Base-by-base conservation (phyloP, 2,329 filamentous ascomycete genomes). In the Zasmidium angulare region DNA sequence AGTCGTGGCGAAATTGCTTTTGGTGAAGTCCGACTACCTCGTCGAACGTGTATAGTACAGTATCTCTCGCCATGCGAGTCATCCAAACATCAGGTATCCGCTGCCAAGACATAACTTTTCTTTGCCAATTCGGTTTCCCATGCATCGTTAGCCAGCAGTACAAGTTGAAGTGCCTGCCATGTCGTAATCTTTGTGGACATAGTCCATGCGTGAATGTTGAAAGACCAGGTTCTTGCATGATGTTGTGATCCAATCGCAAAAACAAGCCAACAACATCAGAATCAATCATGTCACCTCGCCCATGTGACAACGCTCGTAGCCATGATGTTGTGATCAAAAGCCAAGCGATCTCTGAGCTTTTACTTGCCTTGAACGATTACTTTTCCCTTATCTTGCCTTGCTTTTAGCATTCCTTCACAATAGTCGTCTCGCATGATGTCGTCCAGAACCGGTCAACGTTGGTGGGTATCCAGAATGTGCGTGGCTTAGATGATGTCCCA, bases 401-500 rank as follows among this genome's bases (percentile, higher is more conserved):
- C 58, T 49, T 60, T 26, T 20, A 24, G 23, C 20, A 20, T 49
- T 48, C 9, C 22, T 26, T 36, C 47, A 48, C 23, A 21, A 20
- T 56, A 19, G 24, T 17, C 24, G 26, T 52, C 47, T 49, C 23
- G 36, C 20, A 23, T 40, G 20, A 6, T n/a, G 11, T 23, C 26
- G 26, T 29, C 26, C 26, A 11, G 4, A 11, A 11, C 26, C 26
- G 31, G 26, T 36, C 23, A 43, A 19, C 48, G n/a, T n/a, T 14
- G 19, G 19, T 22, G 31, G 17, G 23, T 24, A 19, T 43, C 36
- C 36, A 43, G 36, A 14, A 43, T 19, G 12, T 6, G 12, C 17
- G 40, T 47, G 21, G 29, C 36, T 83, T 87, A 99, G 71, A 97
- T 85, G 68, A 99, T 90, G 73, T 91, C 87, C 95, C 95, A 99